Conservation (phyloP, 257 asterid genomes). For the Misopates orontium region DNA sequence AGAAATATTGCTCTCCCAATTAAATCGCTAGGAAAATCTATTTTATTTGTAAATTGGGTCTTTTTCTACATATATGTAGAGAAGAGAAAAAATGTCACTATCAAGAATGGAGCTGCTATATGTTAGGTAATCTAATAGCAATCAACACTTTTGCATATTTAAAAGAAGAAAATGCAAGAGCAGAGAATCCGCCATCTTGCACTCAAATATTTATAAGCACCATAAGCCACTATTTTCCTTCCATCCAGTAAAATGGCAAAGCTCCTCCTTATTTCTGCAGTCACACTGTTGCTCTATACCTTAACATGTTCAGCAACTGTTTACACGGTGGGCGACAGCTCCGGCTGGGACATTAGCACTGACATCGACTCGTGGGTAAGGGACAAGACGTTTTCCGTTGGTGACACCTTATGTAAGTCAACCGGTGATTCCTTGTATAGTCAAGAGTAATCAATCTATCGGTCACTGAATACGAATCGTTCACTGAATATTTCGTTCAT, state of each 20-base stretch:
- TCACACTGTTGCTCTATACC: conserved; percentile 27
- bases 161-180: not conserved
- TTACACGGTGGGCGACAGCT: conserved; percentile 62
- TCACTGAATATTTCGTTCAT: too few relatives aligned
- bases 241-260: conserved; percentile 45
- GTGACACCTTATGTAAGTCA: conserved; percentile 65
- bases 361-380: conserved; percentile 67
- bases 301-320: conserved; percentile 49
- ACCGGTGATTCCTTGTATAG: too few relatives aligned
- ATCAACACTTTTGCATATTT: not conserved
- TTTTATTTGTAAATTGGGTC: not conserved
- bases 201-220: conserved; percentile 19
- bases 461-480: too few relatives aligned
- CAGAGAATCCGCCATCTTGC: not conserved
- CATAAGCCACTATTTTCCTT: not conserved
- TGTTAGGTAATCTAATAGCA: conserved; percentile 58
- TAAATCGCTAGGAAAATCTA: not conserved
- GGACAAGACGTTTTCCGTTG: conserved; percentile 52
- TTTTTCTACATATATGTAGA: not conserved
- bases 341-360: conserved; percentile 95
- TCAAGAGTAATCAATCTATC: too few relatives aligned
- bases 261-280: conserved; percentile 23
- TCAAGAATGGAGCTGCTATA: not conserved
- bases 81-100: not conserved
- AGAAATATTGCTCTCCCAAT: not conserved